These are phyloP conservation scores for Bacidia rubella DNA, from an alignment of 495 filamentous ascomycete species.

Conservation along the genomic window DNA sequence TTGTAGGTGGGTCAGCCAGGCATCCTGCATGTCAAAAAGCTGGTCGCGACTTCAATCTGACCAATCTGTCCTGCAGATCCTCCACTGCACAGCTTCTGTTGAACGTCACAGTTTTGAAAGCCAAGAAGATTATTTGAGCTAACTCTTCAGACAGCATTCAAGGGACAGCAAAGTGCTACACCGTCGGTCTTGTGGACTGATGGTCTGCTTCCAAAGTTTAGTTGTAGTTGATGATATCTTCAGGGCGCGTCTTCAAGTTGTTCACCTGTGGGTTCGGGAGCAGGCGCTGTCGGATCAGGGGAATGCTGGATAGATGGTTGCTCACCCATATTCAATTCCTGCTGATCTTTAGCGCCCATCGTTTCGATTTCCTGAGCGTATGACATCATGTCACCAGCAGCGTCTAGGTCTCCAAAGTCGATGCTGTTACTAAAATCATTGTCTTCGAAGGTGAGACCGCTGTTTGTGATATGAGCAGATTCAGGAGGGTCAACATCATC, in stretches of 20 bases:
- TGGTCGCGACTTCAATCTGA: too few species aligned
- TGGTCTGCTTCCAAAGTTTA: too few species aligned
- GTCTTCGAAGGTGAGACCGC: conserved; percentile 24
- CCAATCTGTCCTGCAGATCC: too few species aligned
- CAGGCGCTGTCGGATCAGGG: conserved; percentile 49
- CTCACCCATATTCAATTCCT: neutral
- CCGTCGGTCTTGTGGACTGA: too few species aligned
- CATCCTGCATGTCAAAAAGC: too few species aligned
- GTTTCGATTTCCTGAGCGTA: conserved; percentile 40
- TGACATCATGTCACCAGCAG: conserved; percentile 48
- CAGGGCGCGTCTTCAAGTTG: neutral
- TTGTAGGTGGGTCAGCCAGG: too few species aligned
- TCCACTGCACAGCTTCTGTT: too few species aligned
- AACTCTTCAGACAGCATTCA: too few species aligned
- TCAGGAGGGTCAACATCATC: conserved; percentile 8
- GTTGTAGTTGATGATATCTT: neutral
- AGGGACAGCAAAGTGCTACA: too few species aligned
- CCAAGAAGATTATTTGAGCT: too few species aligned
- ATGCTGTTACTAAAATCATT: conserved; percentile 32
- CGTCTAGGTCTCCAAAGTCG: conserved; percentile 45
- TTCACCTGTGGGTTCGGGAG: conserved; percentile 43
- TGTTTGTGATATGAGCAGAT: neutral
- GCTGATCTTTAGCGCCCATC: neutral
- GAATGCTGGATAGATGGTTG: conserved; percentile 31
- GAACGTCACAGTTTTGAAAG: too few species aligned